Evolutionary conservation across 768 basidiomycete genomes (phyloP).

Genomic region (Boletus rubroflammeus): DNA sequence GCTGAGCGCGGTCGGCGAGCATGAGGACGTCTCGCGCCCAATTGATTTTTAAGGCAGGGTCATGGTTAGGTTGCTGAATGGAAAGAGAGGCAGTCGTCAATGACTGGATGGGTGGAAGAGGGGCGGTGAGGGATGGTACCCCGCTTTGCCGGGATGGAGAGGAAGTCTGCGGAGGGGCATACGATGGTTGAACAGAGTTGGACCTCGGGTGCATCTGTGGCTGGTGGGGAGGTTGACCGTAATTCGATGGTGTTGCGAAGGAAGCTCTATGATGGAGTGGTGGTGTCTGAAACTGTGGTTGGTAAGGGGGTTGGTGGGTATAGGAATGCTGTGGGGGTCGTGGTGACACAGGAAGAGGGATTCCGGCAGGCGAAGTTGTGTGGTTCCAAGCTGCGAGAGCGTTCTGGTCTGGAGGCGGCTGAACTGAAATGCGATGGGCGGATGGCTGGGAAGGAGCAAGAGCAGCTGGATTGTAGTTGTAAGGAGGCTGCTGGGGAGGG

Average conservation of each 20-base stretch:
- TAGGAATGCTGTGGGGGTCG: conserved; percentile 18
- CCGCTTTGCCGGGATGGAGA: conserved; percentile 25
- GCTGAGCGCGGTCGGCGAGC: conserved; percentile 58
- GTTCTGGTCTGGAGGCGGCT: conserved; percentile 25
- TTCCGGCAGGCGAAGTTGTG: conserved; percentile 8
- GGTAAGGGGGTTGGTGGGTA: conserved; percentile 15
- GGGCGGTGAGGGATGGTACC: conserved; percentile 55
- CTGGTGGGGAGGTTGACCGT: conserved; percentile 24
- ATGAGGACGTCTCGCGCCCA: conserved; percentile 85
- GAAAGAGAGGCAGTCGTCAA: conserved; percentile 50
- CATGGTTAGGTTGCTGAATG: conserved; percentile 52
- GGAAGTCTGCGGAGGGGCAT: conserved; percentile 18
- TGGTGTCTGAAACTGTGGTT: conserved; percentile 19
- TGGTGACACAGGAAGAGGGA: conserved; percentile 22
- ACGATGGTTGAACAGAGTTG: conserved; percentile 15
- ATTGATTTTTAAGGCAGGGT: conserved; percentile 58
- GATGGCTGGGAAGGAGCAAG: conserved; percentile 10
- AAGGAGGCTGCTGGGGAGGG: conserved; percentile 14
- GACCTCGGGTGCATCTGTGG: conserved; percentile 19
- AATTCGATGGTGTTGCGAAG: conserved; percentile 19
- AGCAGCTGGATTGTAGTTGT: conserved; percentile 15
- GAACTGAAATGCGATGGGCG: conserved; percentile 18
- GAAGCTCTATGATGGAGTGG: conserved; percentile 25
- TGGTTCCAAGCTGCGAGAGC: conserved; percentile 17
- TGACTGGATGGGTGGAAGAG: conserved; percentile 61